A percentile compares a stretch with the other conserved stretches of the same genome.
phyloP scores from a whole-genome alignment of 2,329 filamentous ascomycete genomes.

The Talaromyces albobiverticillius region DNA sequence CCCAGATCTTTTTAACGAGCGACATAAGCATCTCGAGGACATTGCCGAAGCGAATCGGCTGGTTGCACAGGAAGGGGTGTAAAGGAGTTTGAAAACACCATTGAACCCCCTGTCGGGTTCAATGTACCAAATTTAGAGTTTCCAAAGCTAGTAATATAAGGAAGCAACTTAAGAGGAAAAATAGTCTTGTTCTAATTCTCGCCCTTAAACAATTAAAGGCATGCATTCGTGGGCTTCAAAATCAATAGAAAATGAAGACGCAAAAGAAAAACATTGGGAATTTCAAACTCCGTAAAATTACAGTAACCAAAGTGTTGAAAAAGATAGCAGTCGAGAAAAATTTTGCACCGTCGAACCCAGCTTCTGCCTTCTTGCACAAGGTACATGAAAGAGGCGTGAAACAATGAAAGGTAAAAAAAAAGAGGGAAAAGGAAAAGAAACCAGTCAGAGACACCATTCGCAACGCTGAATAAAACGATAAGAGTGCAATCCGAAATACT shows the following conservation, averaged over 20 bases:
- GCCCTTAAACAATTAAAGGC: background rate
- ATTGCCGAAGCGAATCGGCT: background rate
- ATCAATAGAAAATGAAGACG: background rate
- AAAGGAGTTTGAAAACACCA: too few species aligned
- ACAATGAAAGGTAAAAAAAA: background rate
- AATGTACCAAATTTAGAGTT: background rate
- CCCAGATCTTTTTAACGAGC: conserved; percentile 27
- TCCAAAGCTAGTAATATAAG: background rate
- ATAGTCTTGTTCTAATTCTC: background rate
- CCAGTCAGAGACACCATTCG: conserved; percentile 1
- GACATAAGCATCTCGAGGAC: conserved; percentile 35
- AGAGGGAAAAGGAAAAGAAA: too few species aligned
- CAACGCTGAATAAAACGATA: background rate
- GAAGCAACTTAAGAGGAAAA: background rate
- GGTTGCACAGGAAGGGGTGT: background rate
- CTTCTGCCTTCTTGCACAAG: background rate
- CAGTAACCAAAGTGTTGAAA: conserved; percentile 13
- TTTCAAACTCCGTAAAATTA: conserved; percentile 33
- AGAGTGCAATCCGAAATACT: background rate
- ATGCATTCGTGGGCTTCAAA: background rate
- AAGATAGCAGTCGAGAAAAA: background rate
- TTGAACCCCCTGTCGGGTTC: too few species aligned
- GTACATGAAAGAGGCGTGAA: background rate
- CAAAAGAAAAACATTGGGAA: background rate
- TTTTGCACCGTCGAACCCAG: background rate